Evolutionary conservation across 495 filamentous ascomycete genomes (phyloP).

Genomic region (Apiosordaria backusii): DNA sequence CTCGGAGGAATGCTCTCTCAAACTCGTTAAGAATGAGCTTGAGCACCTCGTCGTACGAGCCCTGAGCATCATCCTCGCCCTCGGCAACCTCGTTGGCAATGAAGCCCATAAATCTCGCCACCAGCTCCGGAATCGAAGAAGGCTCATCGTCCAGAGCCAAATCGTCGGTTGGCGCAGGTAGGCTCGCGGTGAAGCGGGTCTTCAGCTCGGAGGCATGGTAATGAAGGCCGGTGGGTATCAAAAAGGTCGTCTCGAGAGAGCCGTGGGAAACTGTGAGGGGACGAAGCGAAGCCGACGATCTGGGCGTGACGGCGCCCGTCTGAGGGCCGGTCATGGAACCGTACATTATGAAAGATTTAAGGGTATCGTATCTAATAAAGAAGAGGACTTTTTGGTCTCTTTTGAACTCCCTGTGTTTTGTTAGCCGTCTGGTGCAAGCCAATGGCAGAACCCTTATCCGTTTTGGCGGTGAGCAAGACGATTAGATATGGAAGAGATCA

Average conservation of each 20-base stretch:
- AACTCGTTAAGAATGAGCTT: slow-evolving; percentile 91
- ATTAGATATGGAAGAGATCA: background rate
- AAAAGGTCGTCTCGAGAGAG: slow-evolving; percentile 89
- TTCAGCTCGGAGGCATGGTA: slow-evolving; percentile 93
- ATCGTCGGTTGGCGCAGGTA: slow-evolving; percentile 91
- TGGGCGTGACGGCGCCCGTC: slow-evolving; percentile 92
- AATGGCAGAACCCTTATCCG: background rate
- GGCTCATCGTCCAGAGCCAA: slow-evolving; percentile 97
- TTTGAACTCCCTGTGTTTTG: slow-evolving; percentile 1
- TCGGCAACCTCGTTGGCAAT: slow-evolving; percentile 81
- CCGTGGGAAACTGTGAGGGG: slow-evolving; percentile 87
- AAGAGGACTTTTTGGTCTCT: slow-evolving; percentile 5
- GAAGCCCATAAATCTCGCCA: slow-evolving; percentile 87
- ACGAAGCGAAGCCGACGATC: slow-evolving; percentile 80
- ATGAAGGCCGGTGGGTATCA: slow-evolving; percentile 89
- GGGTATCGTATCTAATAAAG: slow-evolving; percentile 31
- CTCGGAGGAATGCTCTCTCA: slow-evolving; percentile 87
- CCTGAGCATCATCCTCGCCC: slow-evolving; percentile 83
- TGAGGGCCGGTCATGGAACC: slow-evolving; percentile 76
- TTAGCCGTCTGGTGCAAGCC: background rate
- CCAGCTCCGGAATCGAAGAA: slow-evolving; percentile 84
- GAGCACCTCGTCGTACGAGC: slow-evolving; percentile 79
- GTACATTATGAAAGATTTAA: slow-evolving; percentile 61
- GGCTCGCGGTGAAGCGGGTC: slow-evolving; percentile 75
- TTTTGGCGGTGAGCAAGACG: background rate